These are phyloP conservation scores for Bolboschoenoplectus hybrid DNA, from an alignment of 202 grass and related monocot genomes.

Conservation along the genomic window DNA sequence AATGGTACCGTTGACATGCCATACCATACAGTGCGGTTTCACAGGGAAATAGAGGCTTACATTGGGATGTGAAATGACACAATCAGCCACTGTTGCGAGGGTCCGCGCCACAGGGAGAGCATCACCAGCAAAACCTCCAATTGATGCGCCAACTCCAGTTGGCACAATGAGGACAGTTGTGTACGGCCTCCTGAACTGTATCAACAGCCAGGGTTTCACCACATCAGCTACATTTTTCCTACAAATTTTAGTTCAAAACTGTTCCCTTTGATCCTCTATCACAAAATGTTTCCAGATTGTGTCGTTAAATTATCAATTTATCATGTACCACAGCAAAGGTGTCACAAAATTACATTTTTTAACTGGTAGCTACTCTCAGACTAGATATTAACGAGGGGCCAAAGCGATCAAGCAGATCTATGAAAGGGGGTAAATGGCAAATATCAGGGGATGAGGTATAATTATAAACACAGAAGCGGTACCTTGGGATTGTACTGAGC, in stretches of 20 bases:
- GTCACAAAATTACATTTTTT: no score
- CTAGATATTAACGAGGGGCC: no score
- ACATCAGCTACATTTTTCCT: not conserved
- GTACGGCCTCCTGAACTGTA: conserved; percentile 67
- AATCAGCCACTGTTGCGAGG: conserved; percentile 61
- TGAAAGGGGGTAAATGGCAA: not conserved
- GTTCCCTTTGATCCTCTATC: no score
- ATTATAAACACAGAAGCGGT: not conserved
- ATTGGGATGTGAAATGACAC: conserved; percentile 90
- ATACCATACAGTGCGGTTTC: not conserved
- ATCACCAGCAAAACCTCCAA: conserved; percentile 89
- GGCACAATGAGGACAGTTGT: conserved; percentile 87
- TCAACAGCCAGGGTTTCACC: not conserved
- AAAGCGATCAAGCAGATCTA: no score
- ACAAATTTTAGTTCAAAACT: no score
- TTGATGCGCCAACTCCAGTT: conserved; percentile 71
- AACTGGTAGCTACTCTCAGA: no score
- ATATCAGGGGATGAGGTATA: not conserved
- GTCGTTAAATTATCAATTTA: no score
- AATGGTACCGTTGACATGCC: not conserved
- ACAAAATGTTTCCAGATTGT: no score
- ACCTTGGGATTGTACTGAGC: conserved; percentile 34
- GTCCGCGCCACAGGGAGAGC: conserved; percentile 79
- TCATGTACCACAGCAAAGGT: no score
- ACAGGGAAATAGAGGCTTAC: conserved; percentile 41